These are phyloP conservation scores for Nannizziopsis arthrosporioides DNA, from an alignment of 2,329 filamentous ascomycete genomes.

Conservation along the genomic window DNA sequence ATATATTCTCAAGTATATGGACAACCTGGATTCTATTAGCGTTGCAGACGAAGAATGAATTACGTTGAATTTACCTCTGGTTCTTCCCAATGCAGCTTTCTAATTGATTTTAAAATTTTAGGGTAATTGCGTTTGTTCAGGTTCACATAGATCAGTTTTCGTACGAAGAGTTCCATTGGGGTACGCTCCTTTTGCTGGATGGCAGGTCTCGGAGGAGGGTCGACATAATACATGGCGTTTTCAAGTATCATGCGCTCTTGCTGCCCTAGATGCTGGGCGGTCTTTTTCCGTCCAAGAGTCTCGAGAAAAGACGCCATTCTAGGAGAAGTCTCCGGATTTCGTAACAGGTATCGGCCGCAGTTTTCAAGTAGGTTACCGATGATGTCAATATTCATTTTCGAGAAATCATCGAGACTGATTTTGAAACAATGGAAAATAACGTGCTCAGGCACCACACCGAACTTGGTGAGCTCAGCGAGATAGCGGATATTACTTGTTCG, in stretches of 20 bases:
- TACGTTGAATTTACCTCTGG: slow-evolving; percentile 46
- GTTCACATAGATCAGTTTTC: slow-evolving; percentile 85
- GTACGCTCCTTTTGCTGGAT: slow-evolving; percentile 96
- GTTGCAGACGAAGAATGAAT: not conserved
- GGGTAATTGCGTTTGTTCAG: slow-evolving; percentile 90
- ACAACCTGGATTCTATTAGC: slow-evolving; percentile 44
- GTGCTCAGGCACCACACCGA: slow-evolving; percentile 93
- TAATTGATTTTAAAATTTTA: slow-evolving; percentile 85
- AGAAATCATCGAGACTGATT: slow-evolving; percentile 94
- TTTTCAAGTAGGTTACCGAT: slow-evolving; percentile 94
- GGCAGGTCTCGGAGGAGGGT: slow-evolving; percentile 82
- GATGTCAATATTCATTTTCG: slow-evolving; percentile 97
- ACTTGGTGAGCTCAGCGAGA: slow-evolving; percentile 92
- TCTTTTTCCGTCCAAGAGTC: slow-evolving; percentile 89
- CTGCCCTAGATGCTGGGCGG: slow-evolving; percentile 85
- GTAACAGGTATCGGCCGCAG: slow-evolving; percentile 84
- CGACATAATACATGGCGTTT: slow-evolving; percentile 95
- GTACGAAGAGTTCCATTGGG: slow-evolving; percentile 82
- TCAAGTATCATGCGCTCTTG: slow-evolving; percentile 97
- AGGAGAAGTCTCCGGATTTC: slow-evolving; percentile 83
- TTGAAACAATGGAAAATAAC: slow-evolving; percentile 98
- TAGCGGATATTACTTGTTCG: slow-evolving; percentile 94
- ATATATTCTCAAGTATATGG: slow-evolving; percentile 71
- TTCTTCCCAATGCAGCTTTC: slow-evolving; percentile 96
- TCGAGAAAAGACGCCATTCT: slow-evolving; percentile 91